phyloP scores from a whole-genome alignment of 176 grass and related monocot genomes.

The Paspalum vaginatum region DNA sequence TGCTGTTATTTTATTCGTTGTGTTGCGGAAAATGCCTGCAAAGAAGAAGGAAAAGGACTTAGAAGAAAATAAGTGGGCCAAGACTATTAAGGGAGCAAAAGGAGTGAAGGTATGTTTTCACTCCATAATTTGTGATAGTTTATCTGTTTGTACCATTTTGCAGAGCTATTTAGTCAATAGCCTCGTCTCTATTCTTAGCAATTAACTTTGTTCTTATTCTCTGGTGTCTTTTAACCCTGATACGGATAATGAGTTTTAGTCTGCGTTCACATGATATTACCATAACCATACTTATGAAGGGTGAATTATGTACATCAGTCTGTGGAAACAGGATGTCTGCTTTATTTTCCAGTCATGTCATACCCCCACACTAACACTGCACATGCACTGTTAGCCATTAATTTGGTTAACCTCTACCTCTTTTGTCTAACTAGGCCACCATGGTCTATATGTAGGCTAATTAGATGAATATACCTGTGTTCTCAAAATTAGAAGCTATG shows the following conservation, averaged over 20 bases:
- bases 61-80: slow-evolving; percentile 98
- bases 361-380: not conserved
- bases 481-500: not conserved
- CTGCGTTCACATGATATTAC: not conserved
- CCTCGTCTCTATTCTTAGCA: not conserved
- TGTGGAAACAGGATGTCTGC: too few relatives aligned
- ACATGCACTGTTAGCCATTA: not conserved
- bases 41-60: slow-evolving; percentile 81
- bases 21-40: slow-evolving; percentile 66
- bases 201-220: not conserved
- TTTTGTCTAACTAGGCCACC: not conserved
- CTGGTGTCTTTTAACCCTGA: not conserved
- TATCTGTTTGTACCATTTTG: not conserved
- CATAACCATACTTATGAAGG: too few relatives aligned
- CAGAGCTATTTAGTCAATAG: slow-evolving; percentile 4
- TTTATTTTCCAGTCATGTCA: not conserved
- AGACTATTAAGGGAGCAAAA: slow-evolving; percentile 87
- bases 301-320: not conserved
- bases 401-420: not conserved
- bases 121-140: not conserved
- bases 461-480: not conserved
- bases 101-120: slow-evolving; percentile 67
- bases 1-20: slow-evolving; percentile 71
- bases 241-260: not conserved
- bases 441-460: not conserved